Base-by-base conservation (phyloP, 163 green algal species). In the Chlamydomonas reinhardtii region DNA sequence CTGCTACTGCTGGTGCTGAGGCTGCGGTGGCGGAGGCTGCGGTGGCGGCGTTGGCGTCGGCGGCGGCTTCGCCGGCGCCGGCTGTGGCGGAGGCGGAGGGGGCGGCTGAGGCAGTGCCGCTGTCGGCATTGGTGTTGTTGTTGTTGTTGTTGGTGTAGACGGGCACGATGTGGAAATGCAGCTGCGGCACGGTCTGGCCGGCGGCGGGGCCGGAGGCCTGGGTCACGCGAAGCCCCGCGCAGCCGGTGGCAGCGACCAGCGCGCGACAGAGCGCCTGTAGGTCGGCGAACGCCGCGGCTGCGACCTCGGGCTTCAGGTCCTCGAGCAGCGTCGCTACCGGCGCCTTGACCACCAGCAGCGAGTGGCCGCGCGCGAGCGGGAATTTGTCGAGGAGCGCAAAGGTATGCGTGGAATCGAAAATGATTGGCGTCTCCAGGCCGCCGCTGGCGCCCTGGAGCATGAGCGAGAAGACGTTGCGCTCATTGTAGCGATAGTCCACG, bases 121-220 rank as follows among this genome's bases (percentile, higher is more conserved):
- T 22, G 22, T 72, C 69, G 34, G 25, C 25, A 22, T 29, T 8
- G n/a, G 65, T 2, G 15, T 16, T 11, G 65, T n/a, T 68, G 69
- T 65, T 34, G 71, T 68, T 8, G 74, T 62, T 56, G 29, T 14
- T 0, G 22, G 22, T 20, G 71, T 93, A 87, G 19, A 86, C 82
- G 12, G 91, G 91, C 4, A 94, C 83, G 43, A 94, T 39, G 74
- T 94, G 91, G 76, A 90, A 93, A 75, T 94, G 91, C 14, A 94
- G 81, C 77, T 94, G 91, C 19, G 89, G 89, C 14, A 94, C 84
- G 8, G 74, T 85, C 73, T 94, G 91, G 22, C 91, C 91, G 14
- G 89, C 91, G 29, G 74, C 85, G 37, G 89, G 89, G 16, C 91
- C 89, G 59, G 83, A 92, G 71, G 85, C 66, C 72, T 92, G 84